Conservation (phyloP, 2,329 filamentous ascomycete genomes). For the Stachybotrys chlorohalonatus region DNA sequence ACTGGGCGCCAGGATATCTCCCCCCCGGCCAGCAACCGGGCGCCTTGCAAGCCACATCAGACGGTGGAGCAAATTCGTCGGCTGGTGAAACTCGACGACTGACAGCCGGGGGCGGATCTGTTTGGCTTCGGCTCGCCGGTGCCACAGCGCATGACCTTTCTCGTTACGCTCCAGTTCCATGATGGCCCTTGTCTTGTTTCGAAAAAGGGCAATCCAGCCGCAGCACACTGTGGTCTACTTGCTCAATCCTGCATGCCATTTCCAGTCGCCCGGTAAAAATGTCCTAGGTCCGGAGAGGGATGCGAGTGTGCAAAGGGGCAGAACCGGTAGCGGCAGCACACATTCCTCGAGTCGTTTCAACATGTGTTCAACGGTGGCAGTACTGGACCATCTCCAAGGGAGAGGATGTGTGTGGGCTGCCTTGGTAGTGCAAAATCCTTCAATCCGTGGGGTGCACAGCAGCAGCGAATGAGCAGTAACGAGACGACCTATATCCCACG, state of each 20-base stretch:
- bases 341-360: background rate
- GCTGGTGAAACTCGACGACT: background rate
- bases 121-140: background rate
- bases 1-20: background rate
- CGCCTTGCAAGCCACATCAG: background rate
- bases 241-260: background rate
- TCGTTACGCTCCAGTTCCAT: background rate
- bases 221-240: background rate
- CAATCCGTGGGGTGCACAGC: background rate
- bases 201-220: background rate
- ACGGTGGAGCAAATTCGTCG: background rate
- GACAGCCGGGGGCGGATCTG: background rate
- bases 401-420: background rate
- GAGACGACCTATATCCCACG: background rate
- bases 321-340: background rate
- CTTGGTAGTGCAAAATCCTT: background rate
- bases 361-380: background rate
- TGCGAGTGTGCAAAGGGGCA: background rate
- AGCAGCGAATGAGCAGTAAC: background rate
- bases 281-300: background rate
- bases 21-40: background rate
- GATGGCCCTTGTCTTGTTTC: background rate
- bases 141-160: background rate
- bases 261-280: background rate
- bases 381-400: background rate